These are phyloP conservation scores for Spiraea crenata DNA, from an alignment of 331 rosid species.

Conservation along the genomic window DNA sequence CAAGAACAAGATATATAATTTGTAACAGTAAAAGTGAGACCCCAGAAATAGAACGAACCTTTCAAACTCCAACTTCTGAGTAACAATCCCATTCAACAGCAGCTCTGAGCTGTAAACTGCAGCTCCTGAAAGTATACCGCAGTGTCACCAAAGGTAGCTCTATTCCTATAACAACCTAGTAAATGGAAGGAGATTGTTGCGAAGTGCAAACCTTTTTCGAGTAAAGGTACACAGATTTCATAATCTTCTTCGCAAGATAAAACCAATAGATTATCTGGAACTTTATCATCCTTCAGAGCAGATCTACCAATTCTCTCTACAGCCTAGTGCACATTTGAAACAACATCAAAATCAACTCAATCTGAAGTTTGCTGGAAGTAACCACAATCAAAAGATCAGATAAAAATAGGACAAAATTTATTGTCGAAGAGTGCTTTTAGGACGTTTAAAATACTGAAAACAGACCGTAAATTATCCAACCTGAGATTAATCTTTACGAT, in stretches of 20 bases:
- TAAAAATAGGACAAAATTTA: background rate
- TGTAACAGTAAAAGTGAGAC: background rate
- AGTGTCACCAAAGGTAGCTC: slow-evolving; percentile 11
- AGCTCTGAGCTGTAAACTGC: slow-evolving; percentile 83
- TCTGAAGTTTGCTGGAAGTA: slow-evolving; percentile 17
- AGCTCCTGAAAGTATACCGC: slow-evolving; percentile 57
- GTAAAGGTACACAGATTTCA: slow-evolving; percentile 64
- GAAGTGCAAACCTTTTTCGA: slow-evolving; percentile 77
- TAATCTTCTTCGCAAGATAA: slow-evolving; percentile 91
- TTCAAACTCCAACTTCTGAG: slow-evolving; percentile 84
- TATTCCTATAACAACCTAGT: background rate
- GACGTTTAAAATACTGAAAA: no score
- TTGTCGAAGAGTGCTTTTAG: no score
- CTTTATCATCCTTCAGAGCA: slow-evolving; percentile 43
- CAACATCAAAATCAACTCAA: slow-evolving; percentile 12
- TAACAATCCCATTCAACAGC: slow-evolving; percentile 82
- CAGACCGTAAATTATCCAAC: background rate
- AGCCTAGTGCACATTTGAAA: slow-evolving; percentile 41
- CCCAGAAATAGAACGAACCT: slow-evolving; percentile 39
- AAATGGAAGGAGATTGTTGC: slow-evolving; percentile 14
- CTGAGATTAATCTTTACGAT: background rate
- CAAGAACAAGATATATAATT: background rate
- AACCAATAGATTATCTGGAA: slow-evolving; percentile 71
- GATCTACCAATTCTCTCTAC: slow-evolving; percentile 71
- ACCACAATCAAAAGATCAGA: slow-evolving; percentile 4